A percentile compares a stretch with the other conserved stretches of the same genome.
Conservation (phyloP, 805 yeast species). For the Hanseniaspora hatyaiensis region DNA sequence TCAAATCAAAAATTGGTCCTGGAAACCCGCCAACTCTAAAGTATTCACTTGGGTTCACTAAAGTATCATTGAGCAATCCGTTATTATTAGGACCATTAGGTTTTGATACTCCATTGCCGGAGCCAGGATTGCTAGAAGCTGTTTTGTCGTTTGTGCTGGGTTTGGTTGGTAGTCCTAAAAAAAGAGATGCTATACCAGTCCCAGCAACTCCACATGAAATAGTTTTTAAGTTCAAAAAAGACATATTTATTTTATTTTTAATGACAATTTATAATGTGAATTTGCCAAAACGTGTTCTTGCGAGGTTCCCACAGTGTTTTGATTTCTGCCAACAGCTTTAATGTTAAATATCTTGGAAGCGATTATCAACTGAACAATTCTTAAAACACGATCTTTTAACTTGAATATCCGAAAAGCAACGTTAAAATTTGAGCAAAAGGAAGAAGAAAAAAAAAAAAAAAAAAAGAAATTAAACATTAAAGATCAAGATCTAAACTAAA, state of each 20-base stretch:
- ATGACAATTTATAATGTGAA: too few species aligned
- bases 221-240: conserved; percentile 4
- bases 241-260: not conserved
- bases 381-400: too few species aligned
- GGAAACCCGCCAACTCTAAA: conserved; percentile 83
- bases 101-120: conserved; percentile 6
- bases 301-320: too few species aligned
- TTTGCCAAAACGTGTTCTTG: too few species aligned
- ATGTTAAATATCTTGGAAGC: too few species aligned
- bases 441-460: too few species aligned
- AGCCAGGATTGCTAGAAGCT: not conserved
- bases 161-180: conserved; percentile 24
- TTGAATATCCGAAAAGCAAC: too few species aligned
- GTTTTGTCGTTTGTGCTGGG: conserved; percentile 4
- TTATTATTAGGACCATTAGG: conserved; percentile 12
- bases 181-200: conserved; percentile 29
- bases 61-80: conserved; percentile 17
- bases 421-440: too few species aligned
- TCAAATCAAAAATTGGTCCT: conserved; percentile 82
- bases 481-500: too few species aligned
- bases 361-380: too few species aligned
- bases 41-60: conserved; percentile 63
- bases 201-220: conserved; percentile 26
- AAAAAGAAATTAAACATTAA: too few species aligned
- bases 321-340: too few species aligned